Evolutionary conservation across 495 filamentous ascomycete species (phyloP).

Genomic region (Sordaria brevicollis): DNA sequence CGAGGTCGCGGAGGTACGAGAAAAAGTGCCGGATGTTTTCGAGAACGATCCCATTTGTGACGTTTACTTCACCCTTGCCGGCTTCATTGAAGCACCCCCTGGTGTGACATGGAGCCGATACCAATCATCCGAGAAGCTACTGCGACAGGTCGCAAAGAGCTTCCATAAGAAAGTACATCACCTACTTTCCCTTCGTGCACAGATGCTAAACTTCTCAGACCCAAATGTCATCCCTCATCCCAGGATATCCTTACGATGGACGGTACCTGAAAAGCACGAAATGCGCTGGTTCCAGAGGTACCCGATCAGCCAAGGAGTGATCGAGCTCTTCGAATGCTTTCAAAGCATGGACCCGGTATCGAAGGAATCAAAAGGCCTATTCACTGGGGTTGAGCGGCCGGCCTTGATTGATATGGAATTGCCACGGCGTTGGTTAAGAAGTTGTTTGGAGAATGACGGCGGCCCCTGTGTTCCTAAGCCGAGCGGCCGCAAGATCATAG

Average conservation of each 20-base stretch:
- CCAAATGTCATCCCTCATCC: neutral
- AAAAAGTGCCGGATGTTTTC: neutral
- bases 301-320: neutral
- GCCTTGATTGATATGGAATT: neutral
- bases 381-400: neutral
- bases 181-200: too few species aligned
- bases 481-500: neutral
- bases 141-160: neutral
- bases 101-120: neutral
- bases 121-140: neutral
- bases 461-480: neutral
- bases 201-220: too few species aligned
- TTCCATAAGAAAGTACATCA: too few species aligned
- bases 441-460: neutral
- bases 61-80: neutral
- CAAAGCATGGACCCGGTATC: neutral
- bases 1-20: neutral
- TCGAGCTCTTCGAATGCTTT: neutral
- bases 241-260: neutral
- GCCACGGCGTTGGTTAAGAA: neutral
- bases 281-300: neutral
- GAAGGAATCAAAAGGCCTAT: neutral
- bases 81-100: fast-evolving
- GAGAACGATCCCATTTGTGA: neutral
- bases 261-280: neutral